Conservation (phyloP, 31 red algal genomes). For the Asparagopsis taxiformis region DNA sequence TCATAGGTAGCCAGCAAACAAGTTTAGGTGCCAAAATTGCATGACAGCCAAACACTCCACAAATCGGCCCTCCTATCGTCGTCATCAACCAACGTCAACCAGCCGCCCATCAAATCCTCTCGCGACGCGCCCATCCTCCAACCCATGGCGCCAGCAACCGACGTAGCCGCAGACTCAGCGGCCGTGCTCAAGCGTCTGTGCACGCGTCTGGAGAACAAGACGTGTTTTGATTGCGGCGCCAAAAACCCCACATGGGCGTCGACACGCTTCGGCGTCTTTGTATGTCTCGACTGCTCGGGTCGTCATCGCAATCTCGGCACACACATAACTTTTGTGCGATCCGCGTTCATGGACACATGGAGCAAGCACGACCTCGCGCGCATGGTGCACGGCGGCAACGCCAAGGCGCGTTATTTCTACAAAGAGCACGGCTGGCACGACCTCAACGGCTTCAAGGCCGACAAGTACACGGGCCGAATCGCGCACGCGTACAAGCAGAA, state of each 20-base stretch:
- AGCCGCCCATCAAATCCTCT: not conserved
- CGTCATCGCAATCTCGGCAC: conserved; percentile 84
- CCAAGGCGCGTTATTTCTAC: conserved; percentile 76
- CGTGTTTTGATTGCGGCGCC: conserved; percentile 72
- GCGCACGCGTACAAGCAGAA: conserved; percentile 65
- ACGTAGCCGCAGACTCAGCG: conserved; percentile 9
- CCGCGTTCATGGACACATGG: conserved; percentile 94
- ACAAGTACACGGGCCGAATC: conserved; percentile 86
- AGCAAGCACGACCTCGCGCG: conserved; percentile 53
- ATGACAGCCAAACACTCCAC: not conserved
- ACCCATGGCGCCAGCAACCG: conserved; percentile 23
- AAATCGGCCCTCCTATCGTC: not conserved
- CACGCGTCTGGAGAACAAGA: conserved; percentile 48
- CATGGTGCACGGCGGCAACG: conserved; percentile 93
- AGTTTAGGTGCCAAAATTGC: not conserved
- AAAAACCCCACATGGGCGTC: conserved; percentile 93
- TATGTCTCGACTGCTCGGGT: conserved; percentile 96
- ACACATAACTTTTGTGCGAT: conserved; percentile 95
- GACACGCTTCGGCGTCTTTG: conserved; percentile 85
- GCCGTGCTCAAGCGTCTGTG: conserved; percentile 35
- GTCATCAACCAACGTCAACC: not conserved
- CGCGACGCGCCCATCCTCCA: not conserved
- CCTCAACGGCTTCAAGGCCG: conserved; percentile 48
- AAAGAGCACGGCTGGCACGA: conserved; percentile 86
- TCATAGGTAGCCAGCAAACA: too few relatives aligned